Percentiles rank a stretch among this genome's conserved stretches.
phyloP scores from a whole-genome alignment of 2,329 filamentous ascomycete species.

The Triangularia verruculosa region DNA sequence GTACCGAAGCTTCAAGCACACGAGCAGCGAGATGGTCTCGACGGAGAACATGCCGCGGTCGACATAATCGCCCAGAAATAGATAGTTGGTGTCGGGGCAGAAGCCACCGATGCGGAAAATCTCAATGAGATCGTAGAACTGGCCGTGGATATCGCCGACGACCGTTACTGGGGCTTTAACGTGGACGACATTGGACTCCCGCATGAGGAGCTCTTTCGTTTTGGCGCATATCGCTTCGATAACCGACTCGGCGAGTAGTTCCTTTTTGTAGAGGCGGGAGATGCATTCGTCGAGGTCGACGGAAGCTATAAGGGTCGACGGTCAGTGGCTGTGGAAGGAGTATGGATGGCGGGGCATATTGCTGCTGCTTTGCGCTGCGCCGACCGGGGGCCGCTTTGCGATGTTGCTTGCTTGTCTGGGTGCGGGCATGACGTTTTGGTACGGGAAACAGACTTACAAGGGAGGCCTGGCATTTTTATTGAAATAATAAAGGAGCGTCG shows the following conservation, averaged over 20 bases:
- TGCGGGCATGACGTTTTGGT: not conserved
- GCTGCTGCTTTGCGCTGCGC: not conserved
- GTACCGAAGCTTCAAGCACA: slow-evolving; percentile 96
- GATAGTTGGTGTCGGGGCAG: slow-evolving; percentile 96
- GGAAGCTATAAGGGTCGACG: slow-evolving; percentile 59
- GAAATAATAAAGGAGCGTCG: not conserved
- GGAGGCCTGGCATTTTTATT: slow-evolving; percentile 35
- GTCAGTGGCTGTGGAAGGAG: slow-evolving; percentile 18
- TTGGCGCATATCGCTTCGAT: slow-evolving; percentile 99
- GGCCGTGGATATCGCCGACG: slow-evolving; percentile 96
- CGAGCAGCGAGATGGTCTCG: slow-evolving; percentile 95
- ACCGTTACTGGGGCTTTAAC: slow-evolving; percentile 94
- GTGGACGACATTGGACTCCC: slow-evolving; percentile 99
- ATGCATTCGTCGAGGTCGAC: slow-evolving; percentile 99
- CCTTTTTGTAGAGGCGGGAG: slow-evolving; percentile 91
- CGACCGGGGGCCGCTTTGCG: not conserved
- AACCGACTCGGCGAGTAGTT: slow-evolving; percentile 90
- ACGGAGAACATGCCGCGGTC: slow-evolving; percentile 98
- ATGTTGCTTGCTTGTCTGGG: not conserved
- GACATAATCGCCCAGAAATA: slow-evolving; percentile 97
- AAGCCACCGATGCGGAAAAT: slow-evolving; percentile 98
- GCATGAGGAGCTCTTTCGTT: slow-evolving; percentile 97
- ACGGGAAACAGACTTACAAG: slow-evolving; percentile 26
- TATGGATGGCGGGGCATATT: not conserved
- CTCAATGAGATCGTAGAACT: slow-evolving; percentile 98